Conservation (phyloP, 768 basidiomycete genomes). For the Psilocybe sp. region DNA sequence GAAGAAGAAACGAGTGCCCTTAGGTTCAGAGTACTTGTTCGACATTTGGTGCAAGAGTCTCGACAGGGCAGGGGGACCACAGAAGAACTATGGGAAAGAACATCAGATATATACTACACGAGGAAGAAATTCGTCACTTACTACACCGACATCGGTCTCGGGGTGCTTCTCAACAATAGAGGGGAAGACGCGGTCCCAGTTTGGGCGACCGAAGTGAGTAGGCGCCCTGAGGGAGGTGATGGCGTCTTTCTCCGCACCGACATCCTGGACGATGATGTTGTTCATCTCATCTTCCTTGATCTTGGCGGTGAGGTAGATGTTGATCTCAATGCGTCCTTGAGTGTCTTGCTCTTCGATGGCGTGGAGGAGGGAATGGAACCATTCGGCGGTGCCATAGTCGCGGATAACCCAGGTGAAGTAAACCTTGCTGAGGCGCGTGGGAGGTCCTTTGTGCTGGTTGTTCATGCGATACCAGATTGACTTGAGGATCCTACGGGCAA, state of each 20-base stretch:
- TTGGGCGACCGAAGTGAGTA: constrained; percentile 90
- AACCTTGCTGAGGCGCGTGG: constrained; percentile 85
- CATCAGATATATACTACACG: background rate
- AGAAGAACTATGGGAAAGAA: constrained; percentile 62
- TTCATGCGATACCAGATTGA: constrained; percentile 98
- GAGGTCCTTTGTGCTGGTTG: constrained; percentile 69
- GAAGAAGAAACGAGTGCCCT: constrained; percentile 84
- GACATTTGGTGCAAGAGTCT: constrained; percentile 71
- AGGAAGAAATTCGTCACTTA: constrained; percentile 29
- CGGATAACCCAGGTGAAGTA: constrained; percentile 97
- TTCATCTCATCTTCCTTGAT: constrained; percentile 91
- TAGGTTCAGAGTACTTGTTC: constrained; percentile 82
- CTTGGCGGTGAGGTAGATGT: constrained; percentile 89
- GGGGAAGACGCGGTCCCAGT: constrained; percentile 74
- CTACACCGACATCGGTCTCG: constrained; percentile 87
- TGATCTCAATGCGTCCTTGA: constrained; percentile 86
- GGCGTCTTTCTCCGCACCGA: constrained; percentile 90
- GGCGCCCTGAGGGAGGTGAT: constrained; percentile 88
- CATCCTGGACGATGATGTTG: constrained; percentile 89
- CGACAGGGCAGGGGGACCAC: constrained; percentile 75
- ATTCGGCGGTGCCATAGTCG: constrained; percentile 85
- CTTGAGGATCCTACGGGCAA: constrained; percentile 65
- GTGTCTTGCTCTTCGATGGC: constrained; percentile 93
- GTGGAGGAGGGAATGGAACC: constrained; percentile 92
- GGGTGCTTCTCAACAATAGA: constrained; percentile 81